Evolutionary conservation across 768 basidiomycete genomes (phyloP).

Genomic region (Trametes cinnabarina): DNA sequence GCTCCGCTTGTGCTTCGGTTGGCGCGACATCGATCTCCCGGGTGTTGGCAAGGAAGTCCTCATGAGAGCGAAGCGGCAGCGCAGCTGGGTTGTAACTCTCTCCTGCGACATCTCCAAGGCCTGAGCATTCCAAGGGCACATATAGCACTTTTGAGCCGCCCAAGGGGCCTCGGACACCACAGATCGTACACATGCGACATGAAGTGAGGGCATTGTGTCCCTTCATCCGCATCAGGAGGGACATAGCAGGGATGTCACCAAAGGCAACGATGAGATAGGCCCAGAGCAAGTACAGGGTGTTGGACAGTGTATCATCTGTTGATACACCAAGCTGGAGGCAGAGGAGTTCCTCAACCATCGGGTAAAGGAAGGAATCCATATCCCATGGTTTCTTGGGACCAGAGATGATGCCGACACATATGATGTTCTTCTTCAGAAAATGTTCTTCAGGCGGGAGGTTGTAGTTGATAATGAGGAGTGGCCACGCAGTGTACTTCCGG

Average conservation of each 20-base stretch:
- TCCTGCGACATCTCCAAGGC: too few relatives aligned
- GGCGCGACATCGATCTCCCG: conserved; percentile 10
- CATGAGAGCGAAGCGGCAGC: conserved; percentile 20
- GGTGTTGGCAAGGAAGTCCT: conserved; percentile 9
- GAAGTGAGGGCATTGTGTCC: conserved; percentile 25
- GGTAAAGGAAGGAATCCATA: conserved; percentile 31
- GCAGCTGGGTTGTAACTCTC: conserved; percentile 6
- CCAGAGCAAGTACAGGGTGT: conserved; percentile 15
- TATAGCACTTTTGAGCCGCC: conserved; percentile 9
- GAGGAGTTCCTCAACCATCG: conserved; percentile 25
- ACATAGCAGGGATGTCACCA: conserved; percentile 27
- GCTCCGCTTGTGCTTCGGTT: not conserved
- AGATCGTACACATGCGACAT: conserved; percentile 26
- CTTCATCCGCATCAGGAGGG: conserved; percentile 26
- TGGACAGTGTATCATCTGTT: conserved; percentile 2
- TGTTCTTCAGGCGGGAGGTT: conserved; percentile 29
- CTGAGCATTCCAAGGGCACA: conserved; percentile 5
- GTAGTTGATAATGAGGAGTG: conserved; percentile 41
- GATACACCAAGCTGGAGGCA: conserved; percentile 22
- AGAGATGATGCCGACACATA: conserved; percentile 27
- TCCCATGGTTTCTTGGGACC: conserved; percentile 29
- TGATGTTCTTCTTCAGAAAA: conserved; percentile 22
- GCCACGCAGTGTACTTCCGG: conserved; percentile 36
- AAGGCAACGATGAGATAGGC: conserved; percentile 22
- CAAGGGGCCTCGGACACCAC: conserved; percentile 17